A percentile compares a stretch with the other conserved stretches of the same genome.
phyloP scores from a whole-genome alignment of 2,329 filamentous ascomycete genomes.

The Fusarium sp. region DNA sequence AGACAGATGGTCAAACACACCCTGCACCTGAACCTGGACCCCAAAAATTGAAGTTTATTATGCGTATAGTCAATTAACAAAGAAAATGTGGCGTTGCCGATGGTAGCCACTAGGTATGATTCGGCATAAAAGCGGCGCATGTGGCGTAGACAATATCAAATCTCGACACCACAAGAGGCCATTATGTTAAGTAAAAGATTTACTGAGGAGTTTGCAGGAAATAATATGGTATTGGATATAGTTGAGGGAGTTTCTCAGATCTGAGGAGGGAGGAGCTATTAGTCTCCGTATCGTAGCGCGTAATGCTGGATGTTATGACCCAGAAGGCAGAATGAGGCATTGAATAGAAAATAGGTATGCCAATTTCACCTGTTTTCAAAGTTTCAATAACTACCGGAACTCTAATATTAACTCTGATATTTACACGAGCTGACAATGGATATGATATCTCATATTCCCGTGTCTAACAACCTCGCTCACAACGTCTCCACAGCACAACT shows the following conservation, averaged over 20 bases:
- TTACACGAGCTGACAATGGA: not conserved
- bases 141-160: constrained; percentile 19
- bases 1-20: constrained; percentile 24
- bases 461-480: not conserved
- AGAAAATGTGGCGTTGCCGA: constrained; percentile 35
- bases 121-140: constrained; percentile 7
- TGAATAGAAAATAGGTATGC: rapidly evolving
- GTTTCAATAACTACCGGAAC: not conserved
- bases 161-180: not conserved
- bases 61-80: constrained; percentile 18
- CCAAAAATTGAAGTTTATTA: constrained; percentile 33
- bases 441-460: not conserved
- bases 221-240: not conserved
- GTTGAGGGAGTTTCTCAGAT: not conserved
- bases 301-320: no score
- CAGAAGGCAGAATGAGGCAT: rapidly evolving
- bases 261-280: not conserved
- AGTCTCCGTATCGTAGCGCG: no score
- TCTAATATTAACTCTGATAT: no score
- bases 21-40: constrained; percentile 5
- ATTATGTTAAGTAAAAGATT: not conserved
- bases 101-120: constrained; percentile 16
- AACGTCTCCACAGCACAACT: constrained; percentile 1
- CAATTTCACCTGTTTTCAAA: no score
- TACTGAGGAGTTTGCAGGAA: not conserved